phyloP scores from a whole-genome alignment of 179 eudicot species.

The Vitellaria paradoxa region DNA sequence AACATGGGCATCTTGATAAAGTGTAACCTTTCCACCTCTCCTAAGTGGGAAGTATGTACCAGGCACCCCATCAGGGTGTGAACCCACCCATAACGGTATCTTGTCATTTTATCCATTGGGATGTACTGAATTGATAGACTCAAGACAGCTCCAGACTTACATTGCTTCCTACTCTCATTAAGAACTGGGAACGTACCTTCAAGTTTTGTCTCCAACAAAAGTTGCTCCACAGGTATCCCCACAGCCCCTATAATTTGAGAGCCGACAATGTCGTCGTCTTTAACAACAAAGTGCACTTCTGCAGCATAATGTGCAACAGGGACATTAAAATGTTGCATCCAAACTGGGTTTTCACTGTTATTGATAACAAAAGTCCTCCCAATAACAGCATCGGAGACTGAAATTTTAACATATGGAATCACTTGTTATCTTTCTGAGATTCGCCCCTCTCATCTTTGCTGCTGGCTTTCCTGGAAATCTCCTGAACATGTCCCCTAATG shows the following conservation, averaged over 20 bases:
- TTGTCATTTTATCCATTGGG: conserved; percentile 41
- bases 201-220: conserved; percentile 38
- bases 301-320: conserved; percentile 78
- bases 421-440: conserved; percentile 41
- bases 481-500: conserved; percentile 40
- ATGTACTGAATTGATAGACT: conserved; percentile 62
- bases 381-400: conserved; percentile 54
- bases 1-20: conserved; percentile 84
- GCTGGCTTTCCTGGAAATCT: conserved; percentile 18
- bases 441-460: conserved; percentile 21
- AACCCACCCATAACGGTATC: conserved; percentile 53
- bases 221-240: conserved; percentile 49
- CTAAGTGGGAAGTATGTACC: conserved; percentile 74
- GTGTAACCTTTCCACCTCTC: conserved; percentile 62
- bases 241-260: conserved; percentile 67
- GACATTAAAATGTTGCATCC: conserved; percentile 72
- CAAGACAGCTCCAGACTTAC: conserved; percentile 56
- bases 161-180: conserved; percentile 39
- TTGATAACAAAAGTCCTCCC: conserved; percentile 73
- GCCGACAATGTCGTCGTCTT: conserved; percentile 70
- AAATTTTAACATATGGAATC: conserved; percentile 69
- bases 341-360: conserved; percentile 61
- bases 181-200: conserved; percentile 64
- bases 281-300: conserved; percentile 67
- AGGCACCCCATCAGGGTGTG: conserved; percentile 58